Evolutionary conservation across 1,284 basidiomycete species (phyloP).

Genomic region (Moesziomyces antarcticus): DNA sequence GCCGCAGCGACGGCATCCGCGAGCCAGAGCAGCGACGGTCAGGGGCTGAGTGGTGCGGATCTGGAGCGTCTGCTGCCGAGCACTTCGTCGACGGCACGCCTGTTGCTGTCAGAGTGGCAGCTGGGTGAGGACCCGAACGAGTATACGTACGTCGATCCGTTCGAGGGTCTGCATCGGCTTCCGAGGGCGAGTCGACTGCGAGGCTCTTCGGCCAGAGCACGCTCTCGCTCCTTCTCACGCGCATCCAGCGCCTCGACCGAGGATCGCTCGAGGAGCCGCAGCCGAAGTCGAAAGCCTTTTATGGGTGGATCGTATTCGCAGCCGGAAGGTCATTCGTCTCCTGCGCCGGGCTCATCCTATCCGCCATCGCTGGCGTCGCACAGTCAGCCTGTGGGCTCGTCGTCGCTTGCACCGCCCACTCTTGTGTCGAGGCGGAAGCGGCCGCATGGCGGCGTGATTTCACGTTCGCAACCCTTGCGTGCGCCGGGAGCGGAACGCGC

Average conservation of each 20-base stretch:
- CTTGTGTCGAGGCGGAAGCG: conserved; percentile 25
- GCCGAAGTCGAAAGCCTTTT: conserved; percentile 23
- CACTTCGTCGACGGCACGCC: conserved; percentile 38
- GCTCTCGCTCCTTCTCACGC: conserved; percentile 41
- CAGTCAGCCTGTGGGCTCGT: conserved; percentile 15
- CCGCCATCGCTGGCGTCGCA: conserved; percentile 17
- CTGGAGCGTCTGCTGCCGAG: conserved; percentile 33
- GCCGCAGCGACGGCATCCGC: conserved; percentile 1
- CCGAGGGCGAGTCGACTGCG: conserved; percentile 35
- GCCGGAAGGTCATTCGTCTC: conserved; percentile 10
- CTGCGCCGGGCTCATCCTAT: conserved; percentile 21
- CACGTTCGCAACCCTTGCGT: conserved; percentile 23
- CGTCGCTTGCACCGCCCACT: conserved; percentile 20
- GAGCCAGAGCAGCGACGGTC: neutral
- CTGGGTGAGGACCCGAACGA: conserved; percentile 30
- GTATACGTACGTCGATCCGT: conserved; percentile 36
- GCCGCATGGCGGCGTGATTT: conserved; percentile 1
- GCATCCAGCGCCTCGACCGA: conserved; percentile 32
- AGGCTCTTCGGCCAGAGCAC: conserved; percentile 31
- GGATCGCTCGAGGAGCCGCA: conserved; percentile 26
- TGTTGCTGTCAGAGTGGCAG: conserved; percentile 43
- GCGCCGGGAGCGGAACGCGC: neutral
- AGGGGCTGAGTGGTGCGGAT: conserved; percentile 13
- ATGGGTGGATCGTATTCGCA: conserved; percentile 20
- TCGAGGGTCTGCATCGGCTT: conserved; percentile 40